Evolutionary conservation across 495 filamentous ascomycete genomes (phyloP).

Genomic region (Chlorociboria aeruginascens): DNA sequence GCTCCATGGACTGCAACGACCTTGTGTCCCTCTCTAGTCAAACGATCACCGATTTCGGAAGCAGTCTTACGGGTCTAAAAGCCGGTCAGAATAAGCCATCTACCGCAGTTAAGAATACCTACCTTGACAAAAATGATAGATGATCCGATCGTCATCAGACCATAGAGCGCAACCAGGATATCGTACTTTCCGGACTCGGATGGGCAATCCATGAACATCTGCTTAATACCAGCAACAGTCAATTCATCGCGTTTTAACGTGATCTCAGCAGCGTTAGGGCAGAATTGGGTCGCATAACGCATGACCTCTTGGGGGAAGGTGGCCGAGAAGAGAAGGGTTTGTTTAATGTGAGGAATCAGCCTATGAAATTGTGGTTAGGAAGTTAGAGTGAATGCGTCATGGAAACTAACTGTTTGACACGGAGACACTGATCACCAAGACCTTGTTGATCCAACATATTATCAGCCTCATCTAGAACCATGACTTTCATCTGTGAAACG

Average conservation of each 20-base stretch:
- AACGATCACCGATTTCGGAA: conserved; percentile 66
- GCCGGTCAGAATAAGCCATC: not conserved
- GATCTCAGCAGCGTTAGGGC: conserved; percentile 76
- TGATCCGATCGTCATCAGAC: conserved; percentile 86
- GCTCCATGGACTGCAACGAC: conserved; percentile 81
- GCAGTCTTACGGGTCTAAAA: conserved; percentile 68
- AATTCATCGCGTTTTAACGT: conserved; percentile 82
- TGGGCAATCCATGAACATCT: conserved; percentile 88
- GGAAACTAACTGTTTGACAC: conserved; percentile 63
- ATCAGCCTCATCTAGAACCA: conserved; percentile 89
- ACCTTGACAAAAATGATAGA: conserved; percentile 97
- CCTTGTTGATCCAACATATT: conserved; percentile 94
- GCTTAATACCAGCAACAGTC: conserved; percentile 92
- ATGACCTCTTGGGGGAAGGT: conserved; percentile 85
- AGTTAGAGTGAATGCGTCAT: conserved; percentile 9
- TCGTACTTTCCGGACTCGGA: conserved; percentile 73
- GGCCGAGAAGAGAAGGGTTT: conserved; percentile 90
- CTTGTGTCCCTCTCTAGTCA: conserved; percentile 80
- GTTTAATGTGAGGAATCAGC: conserved; percentile 55
- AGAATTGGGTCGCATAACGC: conserved; percentile 64
- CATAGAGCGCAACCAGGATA: conserved; percentile 81
- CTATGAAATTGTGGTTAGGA: conserved; percentile 25
- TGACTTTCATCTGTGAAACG: conserved; percentile 50
- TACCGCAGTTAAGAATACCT: conserved; percentile 15
- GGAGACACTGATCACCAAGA: conserved; percentile 84